Base-by-base conservation (phyloP, 495 filamentous ascomycete genomes). In the Melanomma pulvis-pyrius region DNA sequence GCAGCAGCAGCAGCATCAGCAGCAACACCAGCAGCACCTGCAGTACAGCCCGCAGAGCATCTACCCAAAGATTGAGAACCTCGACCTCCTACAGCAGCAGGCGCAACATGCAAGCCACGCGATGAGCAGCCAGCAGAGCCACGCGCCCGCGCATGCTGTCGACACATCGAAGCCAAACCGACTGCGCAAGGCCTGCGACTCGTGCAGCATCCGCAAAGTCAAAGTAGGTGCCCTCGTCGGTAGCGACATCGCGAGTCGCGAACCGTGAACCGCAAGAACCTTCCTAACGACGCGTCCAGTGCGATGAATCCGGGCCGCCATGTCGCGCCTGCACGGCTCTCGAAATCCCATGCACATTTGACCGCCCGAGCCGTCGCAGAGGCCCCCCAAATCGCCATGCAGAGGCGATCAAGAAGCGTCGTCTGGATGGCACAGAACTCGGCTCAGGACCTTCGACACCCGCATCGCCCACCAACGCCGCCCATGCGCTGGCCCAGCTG, bases 361-460 rank as follows among this genome's bases (percentile, higher is more conserved):
- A 88, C 50, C 78, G 92, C 60, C 88, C 88, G 36, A 92, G 88
- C 76, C 86, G 89, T 64, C 84, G 92, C 19, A 86, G 92, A 62
- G 92, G 92, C 0, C 92, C 92, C 19, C 91, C 91, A 0, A 96
- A 96, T 73, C 85, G 87, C 65, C 90, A 92, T 76, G 92, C 90
- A 50, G 91, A 93, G 75, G 88, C 87, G 1, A 85, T 93, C 41
- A 96, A 93, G 74, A 72, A 83, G 61, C 83, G 85, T 29, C 83
- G 84, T 22, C 71, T 87, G 1, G 86, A 86, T 24, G 74, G 77
- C 64, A 65, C 57, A 12, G 67, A 66, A 7, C 49, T n/a, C 12
- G 28, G 72, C 63, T 69, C 58, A 21, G 73, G 73, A 0, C 65
- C 73, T 17, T 76, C 74, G 19, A 79, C 80, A 0, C 79, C 82